Evolutionary conservation across 495 filamentous ascomycete genomes (phyloP).

Genomic region (Lasiosphaeria ovina): DNA sequence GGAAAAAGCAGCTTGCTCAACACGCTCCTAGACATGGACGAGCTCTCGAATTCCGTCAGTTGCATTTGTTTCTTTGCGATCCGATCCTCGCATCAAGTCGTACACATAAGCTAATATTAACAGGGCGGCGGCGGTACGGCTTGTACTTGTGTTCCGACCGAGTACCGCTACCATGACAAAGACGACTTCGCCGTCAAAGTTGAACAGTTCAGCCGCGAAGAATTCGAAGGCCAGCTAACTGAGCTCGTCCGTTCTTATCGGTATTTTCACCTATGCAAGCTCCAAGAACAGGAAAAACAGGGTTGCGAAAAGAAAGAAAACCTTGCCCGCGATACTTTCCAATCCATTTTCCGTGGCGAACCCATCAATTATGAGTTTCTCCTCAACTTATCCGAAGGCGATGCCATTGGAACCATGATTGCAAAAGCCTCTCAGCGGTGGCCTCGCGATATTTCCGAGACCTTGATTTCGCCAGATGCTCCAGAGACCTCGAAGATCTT

Average conservation of each 20-base stretch:
- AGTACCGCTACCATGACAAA: constrained; percentile 33
- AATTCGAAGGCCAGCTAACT: constrained; percentile 28
- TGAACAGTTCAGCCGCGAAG: constrained; percentile 30
- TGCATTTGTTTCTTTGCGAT: constrained; percentile 25
- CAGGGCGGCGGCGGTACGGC: constrained; percentile 39
- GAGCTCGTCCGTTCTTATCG: constrained; percentile 31
- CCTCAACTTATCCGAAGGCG: not conserved
- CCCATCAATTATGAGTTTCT: not conserved
- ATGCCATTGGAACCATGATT: not conserved
- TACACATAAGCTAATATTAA: not conserved
- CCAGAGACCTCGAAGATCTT: constrained; percentile 28
- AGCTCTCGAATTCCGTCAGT: constrained; percentile 26
- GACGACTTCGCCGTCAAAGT: constrained; percentile 30
- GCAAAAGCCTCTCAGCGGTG: not conserved
- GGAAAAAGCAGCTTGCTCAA: constrained; percentile 44
- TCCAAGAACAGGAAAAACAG: constrained; percentile 19
- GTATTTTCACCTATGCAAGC: constrained; percentile 19
- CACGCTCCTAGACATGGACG: constrained; percentile 40
- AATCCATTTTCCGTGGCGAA: constrained; percentile 24
- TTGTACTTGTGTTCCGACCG: constrained; percentile 39
- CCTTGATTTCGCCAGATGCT: constrained; percentile 1
- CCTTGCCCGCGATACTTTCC: constrained; percentile 26
- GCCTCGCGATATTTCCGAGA: not conserved
- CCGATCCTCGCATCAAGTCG: not conserved
- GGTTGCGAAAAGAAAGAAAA: constrained; percentile 24